Percentiles rank a stretch among this genome's conserved stretches.
phyloP scores from a whole-genome alignment of 129 eudicot genomes.

The Ambrosia artemisiifolia region DNA sequence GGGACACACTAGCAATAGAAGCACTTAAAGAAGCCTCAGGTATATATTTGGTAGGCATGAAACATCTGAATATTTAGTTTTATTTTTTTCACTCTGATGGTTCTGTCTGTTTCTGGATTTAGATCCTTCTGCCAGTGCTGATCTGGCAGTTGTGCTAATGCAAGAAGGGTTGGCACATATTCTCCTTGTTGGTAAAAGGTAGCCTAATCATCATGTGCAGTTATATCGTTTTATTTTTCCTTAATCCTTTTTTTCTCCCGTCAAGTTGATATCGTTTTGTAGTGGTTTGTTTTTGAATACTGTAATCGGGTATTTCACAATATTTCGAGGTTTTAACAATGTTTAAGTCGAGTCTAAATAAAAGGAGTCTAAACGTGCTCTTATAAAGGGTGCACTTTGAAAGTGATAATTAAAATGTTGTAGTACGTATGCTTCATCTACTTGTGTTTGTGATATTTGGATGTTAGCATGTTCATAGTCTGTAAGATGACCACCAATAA shows the following conservation, averaged over 20 bases:
- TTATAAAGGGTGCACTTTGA: not conserved
- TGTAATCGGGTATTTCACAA: not conserved
- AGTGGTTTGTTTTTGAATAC: not conserved
- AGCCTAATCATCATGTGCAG: constrained; percentile 7
- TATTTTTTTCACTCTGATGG: constrained; percentile 17
- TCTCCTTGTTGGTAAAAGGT: constrained; percentile 94
- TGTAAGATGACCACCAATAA: not conserved
- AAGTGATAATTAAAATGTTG: not conserved
- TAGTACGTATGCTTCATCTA: not conserved
- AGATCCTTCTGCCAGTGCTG: constrained; percentile 97
- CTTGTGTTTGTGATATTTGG: not conserved
- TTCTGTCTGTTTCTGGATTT: constrained; percentile 23
- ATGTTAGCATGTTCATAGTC: not conserved
- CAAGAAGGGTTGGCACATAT: constrained; percentile 95
- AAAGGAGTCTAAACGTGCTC: not conserved
- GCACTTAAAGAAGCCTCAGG: constrained; percentile 78
- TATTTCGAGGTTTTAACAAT: not conserved
- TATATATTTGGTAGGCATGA: constrained; percentile 25
- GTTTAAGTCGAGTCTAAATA: not conserved
- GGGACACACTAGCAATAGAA: constrained; percentile 88
- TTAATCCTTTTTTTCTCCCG: not conserved
- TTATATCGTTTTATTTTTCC: not conserved
- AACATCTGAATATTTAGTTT: not conserved
- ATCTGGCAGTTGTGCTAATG: constrained; percentile 89
- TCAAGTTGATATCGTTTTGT: not conserved